These are phyloP conservation scores for Aristolochia fimbriata DNA, from an alignment of 164 flowering plant species.

Conservation along the genomic window DNA sequence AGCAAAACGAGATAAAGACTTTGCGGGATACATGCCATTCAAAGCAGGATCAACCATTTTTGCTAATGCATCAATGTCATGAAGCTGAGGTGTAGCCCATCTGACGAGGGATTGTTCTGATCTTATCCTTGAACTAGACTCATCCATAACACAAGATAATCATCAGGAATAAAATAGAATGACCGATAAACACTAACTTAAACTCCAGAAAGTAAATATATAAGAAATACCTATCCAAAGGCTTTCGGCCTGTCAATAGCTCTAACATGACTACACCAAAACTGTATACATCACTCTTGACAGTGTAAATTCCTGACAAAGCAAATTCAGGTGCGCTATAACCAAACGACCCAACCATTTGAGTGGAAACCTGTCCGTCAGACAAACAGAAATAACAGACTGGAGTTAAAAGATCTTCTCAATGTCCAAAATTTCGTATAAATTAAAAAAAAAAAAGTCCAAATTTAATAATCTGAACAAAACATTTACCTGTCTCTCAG, in stretches of 20 bases:
- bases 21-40: conserved; percentile 93
- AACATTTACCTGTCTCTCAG: conserved; percentile 76
- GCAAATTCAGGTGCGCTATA: conserved; percentile 99
- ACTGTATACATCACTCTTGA: conserved; percentile 95
- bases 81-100: conserved; percentile 99
- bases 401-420: not conserved
- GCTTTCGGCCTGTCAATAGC: conserved; percentile 88
- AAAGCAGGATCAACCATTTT: conserved; percentile 93
- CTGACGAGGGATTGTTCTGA: conserved; percentile 91
- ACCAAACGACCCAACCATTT: conserved; percentile 90
- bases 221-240: conserved; percentile 68
- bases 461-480: not conserved
- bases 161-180: not conserved
- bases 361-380: conserved; percentile 61
- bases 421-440: not conserved
- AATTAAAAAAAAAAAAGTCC: no score
- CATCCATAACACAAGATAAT: not conserved
- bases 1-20: conserved; percentile 93
- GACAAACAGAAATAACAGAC: not conserved
- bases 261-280: conserved; percentile 98
- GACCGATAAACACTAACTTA: not conserved
- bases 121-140: conserved; percentile 68
- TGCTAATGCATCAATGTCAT: conserved; percentile 90
- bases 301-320: conserved; percentile 86
- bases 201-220: not conserved